Base-by-base conservation (phyloP, 1,284 basidiomycete genomes). In the Tremellales sp. region DNA sequence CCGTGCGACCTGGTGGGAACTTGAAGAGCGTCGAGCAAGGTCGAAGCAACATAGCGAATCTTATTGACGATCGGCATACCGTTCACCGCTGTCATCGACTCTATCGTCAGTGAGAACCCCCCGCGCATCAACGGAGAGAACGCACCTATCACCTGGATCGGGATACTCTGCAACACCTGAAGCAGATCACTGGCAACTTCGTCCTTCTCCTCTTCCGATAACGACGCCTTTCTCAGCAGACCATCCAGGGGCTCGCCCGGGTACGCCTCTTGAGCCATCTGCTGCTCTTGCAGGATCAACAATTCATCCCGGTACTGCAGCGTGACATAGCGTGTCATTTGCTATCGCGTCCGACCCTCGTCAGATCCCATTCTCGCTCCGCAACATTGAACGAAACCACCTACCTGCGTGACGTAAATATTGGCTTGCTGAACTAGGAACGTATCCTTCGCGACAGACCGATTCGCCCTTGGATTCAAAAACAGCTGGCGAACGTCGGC, bases 371-470 rank as follows among this genome's bases (percentile, higher is more conserved):
- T 14, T 27, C 32, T 21, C 16, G 7, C 5, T 12, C 8, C 31
- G 24, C 39, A 37, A 16, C 38, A 25, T 13, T 18, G 28, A 16
- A 41, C 3, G 22, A 18, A 8, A 5, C 3, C 10, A 43, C 57
- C 27, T 18, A 59, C 60, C 78, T 89, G 87, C 13, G 87, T 90
- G 53, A 90, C 87, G 62, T 86, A 91, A 34, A 90, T 75, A 62
- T 91, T 91, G 27, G 85, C 85, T 68, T 90, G 87, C 79, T 88
- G 86, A 39, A 91, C 87, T 35, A 89, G 76, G 76, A 86, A 91
- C 13, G 85, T 84, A 66, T 92, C 89, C 47, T 86, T 78, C 1
- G 86, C 87, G 58, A 86, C 85, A 44, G 81, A 84, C 22, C 85
- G 79, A 10, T 82, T 86, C 4, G 87, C 86, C 54, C 87, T 86